Percentiles rank a stretch among this genome's conserved stretches.
phyloP scores from a whole-genome alignment of 2,329 filamentous ascomycete genomes.

The Phialocephala subalpina region DNA sequence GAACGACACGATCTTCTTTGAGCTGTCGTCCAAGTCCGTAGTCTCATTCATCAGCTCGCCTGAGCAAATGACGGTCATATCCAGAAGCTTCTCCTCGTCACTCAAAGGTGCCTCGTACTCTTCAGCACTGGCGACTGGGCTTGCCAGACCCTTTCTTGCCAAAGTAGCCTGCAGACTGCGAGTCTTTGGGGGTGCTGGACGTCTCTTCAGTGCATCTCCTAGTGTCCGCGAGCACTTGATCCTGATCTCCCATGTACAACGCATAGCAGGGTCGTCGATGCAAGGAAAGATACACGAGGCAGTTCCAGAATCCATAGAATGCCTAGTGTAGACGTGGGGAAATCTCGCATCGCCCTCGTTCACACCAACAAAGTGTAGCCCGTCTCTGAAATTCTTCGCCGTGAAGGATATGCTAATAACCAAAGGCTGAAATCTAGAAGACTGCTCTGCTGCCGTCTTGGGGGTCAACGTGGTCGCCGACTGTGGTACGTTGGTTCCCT shows the following conservation, averaged over 20 bases:
- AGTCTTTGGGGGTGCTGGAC: slow-evolving; percentile 52
- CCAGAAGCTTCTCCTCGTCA: slow-evolving; percentile 85
- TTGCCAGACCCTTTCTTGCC: slow-evolving; percentile 48
- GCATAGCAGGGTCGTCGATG: slow-evolving; percentile 82
- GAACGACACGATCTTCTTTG: slow-evolving; percentile 89
- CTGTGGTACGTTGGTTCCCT: slow-evolving; percentile 46
- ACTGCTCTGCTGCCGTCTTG: slow-evolving; percentile 46
- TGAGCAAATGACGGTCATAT: slow-evolving; percentile 90
- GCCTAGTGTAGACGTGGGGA: slow-evolving; percentile 90
- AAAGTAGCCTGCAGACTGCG: slow-evolving; percentile 42
- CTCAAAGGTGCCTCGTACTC: slow-evolving; percentile 53
- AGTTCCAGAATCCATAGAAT: slow-evolving; percentile 78
- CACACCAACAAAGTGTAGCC: slow-evolving; percentile 89
- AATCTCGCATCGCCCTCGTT: slow-evolving; percentile 82
- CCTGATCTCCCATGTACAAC: slow-evolving; percentile 87
- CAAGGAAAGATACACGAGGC: slow-evolving; percentile 92
- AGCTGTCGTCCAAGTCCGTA: slow-evolving; percentile 76
- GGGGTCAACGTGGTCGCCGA: slow-evolving; percentile 42
- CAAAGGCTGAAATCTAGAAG: slow-evolving; percentile 62
- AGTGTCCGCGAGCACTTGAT: slow-evolving; percentile 87
- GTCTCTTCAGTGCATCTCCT: slow-evolving; percentile 71
- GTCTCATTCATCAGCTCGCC: slow-evolving; percentile 88
- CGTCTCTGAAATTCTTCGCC: slow-evolving; percentile 80
- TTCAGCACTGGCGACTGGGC: slow-evolving; percentile 25
- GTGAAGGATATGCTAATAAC: slow-evolving; percentile 78